Conservation (phyloP, 495 filamentous ascomycete species). For the Hypoxylon cercidicola region DNA sequence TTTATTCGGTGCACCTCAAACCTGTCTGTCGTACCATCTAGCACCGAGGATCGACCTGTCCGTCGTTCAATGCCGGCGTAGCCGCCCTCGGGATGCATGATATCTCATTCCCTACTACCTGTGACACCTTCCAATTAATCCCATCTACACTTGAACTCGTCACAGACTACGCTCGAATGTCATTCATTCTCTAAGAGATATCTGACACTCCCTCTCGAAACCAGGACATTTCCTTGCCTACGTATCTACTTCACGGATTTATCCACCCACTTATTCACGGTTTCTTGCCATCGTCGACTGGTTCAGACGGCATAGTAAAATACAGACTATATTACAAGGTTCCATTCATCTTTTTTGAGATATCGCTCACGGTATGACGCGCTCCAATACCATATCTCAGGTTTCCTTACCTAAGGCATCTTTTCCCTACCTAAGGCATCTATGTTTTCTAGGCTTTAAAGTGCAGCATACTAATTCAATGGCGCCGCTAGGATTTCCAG, state of each 20-base stretch:
- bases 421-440: too few relatives aligned
- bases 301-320: background rate
- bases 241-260: background rate
- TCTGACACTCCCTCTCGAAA: background rate
- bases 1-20: constrained; percentile 26
- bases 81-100: constrained; percentile 23
- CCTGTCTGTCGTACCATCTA: constrained; percentile 35
- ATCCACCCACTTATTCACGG: constrained; percentile 6
- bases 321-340: background rate
- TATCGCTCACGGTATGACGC: too few relatives aligned
- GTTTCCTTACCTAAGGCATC: background rate
- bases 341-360: background rate
- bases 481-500: background rate
- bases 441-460: background rate
- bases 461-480: constrained; percentile 9
- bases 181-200: constrained; percentile 7
- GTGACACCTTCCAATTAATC: constrained; percentile 18
- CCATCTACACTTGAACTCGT: constrained; percentile 11
- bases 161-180: constrained; percentile 1
- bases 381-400: too few relatives aligned
- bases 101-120: constrained; percentile 15
- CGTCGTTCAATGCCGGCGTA: constrained; percentile 33
- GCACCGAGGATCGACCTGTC: constrained; percentile 21
- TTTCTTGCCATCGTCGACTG: background rate
- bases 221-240: background rate